These are phyloP conservation scores for Talaromyces borbonicus DNA, from an alignment of 495 filamentous ascomycete species.

Conservation along the genomic window DNA sequence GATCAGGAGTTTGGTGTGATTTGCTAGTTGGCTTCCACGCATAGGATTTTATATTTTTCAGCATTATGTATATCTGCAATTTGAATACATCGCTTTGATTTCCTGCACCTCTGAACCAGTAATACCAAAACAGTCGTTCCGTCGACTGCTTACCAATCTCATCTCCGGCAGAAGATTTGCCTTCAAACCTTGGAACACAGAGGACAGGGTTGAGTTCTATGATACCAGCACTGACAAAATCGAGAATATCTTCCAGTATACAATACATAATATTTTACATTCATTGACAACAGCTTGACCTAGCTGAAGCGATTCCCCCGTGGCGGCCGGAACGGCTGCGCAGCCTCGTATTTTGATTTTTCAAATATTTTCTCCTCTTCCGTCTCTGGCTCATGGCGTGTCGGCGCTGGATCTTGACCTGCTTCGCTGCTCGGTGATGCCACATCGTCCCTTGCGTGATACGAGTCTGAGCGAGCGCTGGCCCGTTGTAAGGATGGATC, in stretches of 20 bases:
- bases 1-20: no score
- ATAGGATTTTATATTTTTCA: no score
- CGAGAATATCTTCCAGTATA: neutral
- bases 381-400: constrained; percentile 67
- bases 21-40: no score
- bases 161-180: no score
- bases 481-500: constrained; percentile 13
- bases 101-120: no score
- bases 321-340: constrained; percentile 57
- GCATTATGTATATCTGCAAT: no score
- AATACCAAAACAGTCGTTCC: no score
- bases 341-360: constrained; percentile 85
- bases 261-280: neutral
- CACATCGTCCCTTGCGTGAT: constrained; percentile 41
- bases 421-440: constrained; percentile 73
- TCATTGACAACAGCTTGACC: constrained; percentile 2
- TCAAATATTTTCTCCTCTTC: constrained; percentile 59
- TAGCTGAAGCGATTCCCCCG: constrained; percentile 80
- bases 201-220: no score
- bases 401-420: constrained; percentile 75
- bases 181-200: no score
- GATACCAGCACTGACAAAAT: no score
- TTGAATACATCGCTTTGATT: no score
- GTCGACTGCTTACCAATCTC: no score
- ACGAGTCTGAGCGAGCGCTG: constrained; percentile 25